Base-by-base conservation (phyloP, 495 filamentous ascomycete species). In the Mycothermus thermophilus region DNA sequence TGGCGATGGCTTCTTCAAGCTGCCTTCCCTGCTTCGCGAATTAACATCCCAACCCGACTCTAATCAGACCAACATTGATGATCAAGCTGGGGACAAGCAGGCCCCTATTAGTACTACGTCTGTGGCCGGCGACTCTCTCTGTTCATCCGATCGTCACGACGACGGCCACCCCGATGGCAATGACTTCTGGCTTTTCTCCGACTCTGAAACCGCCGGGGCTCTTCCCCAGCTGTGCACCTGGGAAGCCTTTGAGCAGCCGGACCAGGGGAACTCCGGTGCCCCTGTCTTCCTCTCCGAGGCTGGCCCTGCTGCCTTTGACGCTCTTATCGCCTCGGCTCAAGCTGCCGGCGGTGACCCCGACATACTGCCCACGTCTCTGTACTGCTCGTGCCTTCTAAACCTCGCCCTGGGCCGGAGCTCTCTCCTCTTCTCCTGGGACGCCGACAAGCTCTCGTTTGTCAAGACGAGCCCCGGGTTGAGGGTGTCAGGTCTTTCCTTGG, bases 341-440 rank as follows among this genome's bases (percentile, higher is more conserved):
- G n/a, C 12, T n/a, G 8, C 33, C 1, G 14, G 6, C 13, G 47
- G 11, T 25, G 22, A 47, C 23, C 35, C 42, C 6, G 46, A 55
- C 18, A 40, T 67, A 8, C 40, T 70, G 11, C 57, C 55, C 22
- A 44, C 64, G 12, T 58, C 64, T 27, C 40, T 67, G 2, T 75
- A 83, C 43, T 50, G 77, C 22, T 50, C 71, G 30, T 77, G 74
- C 15, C 56, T 94, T 13, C 53, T 83, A 23, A 70, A 73, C 32
- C 67, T 94, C 8, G 81, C 78, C 0, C 63, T 95, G 2, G 90
- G 90, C 4, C 71, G 84, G 57, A 78, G 74, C 32, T 94, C 88
- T 0, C 54, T 79, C 8, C 69, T 94, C 30, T 95, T 92, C 54
- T 51, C 51, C 1, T 93, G 77, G 62, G 64, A 83, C 35, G 48